phyloP scores from a whole-genome alignment of 306 rosid genomes.

The Corylus avellana region DNA sequence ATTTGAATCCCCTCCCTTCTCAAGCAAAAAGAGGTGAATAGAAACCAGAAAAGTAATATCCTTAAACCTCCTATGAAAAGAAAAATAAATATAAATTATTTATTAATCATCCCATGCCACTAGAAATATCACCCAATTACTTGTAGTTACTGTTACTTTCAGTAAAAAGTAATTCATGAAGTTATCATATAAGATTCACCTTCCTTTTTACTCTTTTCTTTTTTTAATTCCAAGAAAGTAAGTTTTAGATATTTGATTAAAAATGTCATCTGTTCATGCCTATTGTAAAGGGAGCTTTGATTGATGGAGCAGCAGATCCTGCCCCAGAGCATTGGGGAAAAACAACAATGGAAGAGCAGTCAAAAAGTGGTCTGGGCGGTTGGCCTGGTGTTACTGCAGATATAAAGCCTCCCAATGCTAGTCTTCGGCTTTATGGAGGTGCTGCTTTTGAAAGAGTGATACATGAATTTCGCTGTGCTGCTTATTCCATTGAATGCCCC shows the following conservation, averaged over 20 bases:
- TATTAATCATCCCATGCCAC: neutral
- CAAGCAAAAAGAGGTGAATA: neutral
- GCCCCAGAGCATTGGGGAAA: slow-evolving; percentile 98
- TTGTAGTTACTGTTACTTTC: neutral
- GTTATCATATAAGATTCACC: neutral
- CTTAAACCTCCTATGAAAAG: neutral
- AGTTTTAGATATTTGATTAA: neutral
- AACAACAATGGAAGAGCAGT: slow-evolving; percentile 81
- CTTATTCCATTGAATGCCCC: slow-evolving; percentile 94
- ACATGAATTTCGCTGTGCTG: slow-evolving; percentile 94
- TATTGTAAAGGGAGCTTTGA: slow-evolving; percentile 66
- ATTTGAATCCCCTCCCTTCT: neutral
- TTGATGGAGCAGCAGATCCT: slow-evolving; percentile 99
- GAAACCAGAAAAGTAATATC: neutral
- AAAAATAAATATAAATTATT: neutral
- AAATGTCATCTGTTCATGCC: slow-evolving; percentile 14
- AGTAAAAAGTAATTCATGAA: neutral
- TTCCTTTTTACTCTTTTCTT: neutral
- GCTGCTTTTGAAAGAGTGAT: slow-evolving; percentile 98
- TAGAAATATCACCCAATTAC: neutral
- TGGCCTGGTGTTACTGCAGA: slow-evolving; percentile 87
- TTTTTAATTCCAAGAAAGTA: neutral
- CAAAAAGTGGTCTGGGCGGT: slow-evolving; percentile 73
- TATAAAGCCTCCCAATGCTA: slow-evolving; percentile 82
- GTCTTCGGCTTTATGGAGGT: slow-evolving; percentile 92